A percentile compares a stretch with the other conserved stretches of the same genome.
These are phyloP conservation scores for Skeletonema potamos DNA, from an alignment of 108 stramenopile species.

Conservation along the genomic window DNA sequence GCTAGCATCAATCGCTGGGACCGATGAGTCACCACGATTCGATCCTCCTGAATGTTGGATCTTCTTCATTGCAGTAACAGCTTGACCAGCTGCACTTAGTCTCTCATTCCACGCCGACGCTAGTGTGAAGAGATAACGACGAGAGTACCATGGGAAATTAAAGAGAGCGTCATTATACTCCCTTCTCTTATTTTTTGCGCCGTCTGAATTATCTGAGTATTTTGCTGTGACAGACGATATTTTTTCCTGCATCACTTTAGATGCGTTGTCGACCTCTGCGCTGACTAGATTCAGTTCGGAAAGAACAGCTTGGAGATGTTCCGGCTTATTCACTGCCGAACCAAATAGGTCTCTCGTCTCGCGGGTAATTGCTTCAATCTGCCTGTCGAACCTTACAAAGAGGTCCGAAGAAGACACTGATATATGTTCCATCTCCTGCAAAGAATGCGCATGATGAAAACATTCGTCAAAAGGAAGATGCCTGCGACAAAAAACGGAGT, in stretches of 20 bases:
- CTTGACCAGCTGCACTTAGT: slow-evolving; percentile 78
- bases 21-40: slow-evolving; percentile 53
- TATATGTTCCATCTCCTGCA: slow-evolving; percentile 75
- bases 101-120: slow-evolving; percentile 90
- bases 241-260: slow-evolving; percentile 83
- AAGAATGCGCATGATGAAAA: slow-evolving; percentile 68
- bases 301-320: slow-evolving; percentile 83
- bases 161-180: slow-evolving; percentile 43
- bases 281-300: slow-evolving; percentile 76
- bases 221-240: slow-evolving; percentile 78
- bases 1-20: slow-evolving; percentile 55
- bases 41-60: slow-evolving; percentile 46
- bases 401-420: slow-evolving; percentile 73
- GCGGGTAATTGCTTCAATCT: slow-evolving; percentile 85
- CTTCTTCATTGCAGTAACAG: slow-evolving; percentile 88
- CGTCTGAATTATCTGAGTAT: slow-evolving; percentile 31
- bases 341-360: slow-evolving; percentile 79
- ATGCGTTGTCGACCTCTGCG: slow-evolving; percentile 81
- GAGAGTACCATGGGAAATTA: slow-evolving; percentile 57
- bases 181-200: neutral
- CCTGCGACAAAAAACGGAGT: slow-evolving; percentile 80
- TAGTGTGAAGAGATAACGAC: slow-evolving; percentile 82
- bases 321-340: slow-evolving; percentile 65
- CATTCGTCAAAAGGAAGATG: slow-evolving; percentile 79
- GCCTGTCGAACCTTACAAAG: slow-evolving; percentile 84